phyloP scores from a whole-genome alignment of 1,284 basidiomycete species.

The Malassezia slooffiae region DNA sequence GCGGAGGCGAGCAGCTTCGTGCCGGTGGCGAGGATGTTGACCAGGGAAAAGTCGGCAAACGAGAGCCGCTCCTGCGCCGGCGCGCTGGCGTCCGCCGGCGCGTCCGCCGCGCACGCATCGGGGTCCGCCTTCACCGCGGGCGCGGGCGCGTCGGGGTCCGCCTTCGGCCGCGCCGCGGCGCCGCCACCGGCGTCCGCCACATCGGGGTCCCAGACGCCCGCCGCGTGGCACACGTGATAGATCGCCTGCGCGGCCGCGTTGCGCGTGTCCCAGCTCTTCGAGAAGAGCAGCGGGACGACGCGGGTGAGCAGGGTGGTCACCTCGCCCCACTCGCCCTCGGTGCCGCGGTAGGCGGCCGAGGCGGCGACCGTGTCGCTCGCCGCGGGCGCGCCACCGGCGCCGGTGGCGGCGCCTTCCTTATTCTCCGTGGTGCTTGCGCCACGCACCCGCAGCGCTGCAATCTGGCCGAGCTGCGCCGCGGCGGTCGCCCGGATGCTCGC shows the following conservation, averaged over 20 bases:
- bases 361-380: constrained; percentile 2
- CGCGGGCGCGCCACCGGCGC: constrained; percentile 8
- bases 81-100: constrained; percentile 5
- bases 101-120: constrained; percentile 1
- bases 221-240: constrained; percentile 70
- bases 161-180: neutral
- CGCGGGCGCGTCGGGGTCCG: constrained; percentile 14
- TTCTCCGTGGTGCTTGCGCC: constrained; percentile 22
- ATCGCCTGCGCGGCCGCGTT: constrained; percentile 71
- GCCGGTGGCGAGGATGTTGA: constrained; percentile 62
- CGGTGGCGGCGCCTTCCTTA: constrained; percentile 12
- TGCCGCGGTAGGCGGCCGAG: constrained; percentile 31
- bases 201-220: constrained; percentile 60
- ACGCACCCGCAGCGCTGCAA: constrained; percentile 56
- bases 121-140: constrained; percentile 21
- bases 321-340: constrained; percentile 63
- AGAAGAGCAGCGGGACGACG: constrained; percentile 77
- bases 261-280: constrained; percentile 74
- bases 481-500: constrained; percentile 73
- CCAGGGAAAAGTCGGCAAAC: constrained; percentile 53
- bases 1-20: constrained; percentile 71
- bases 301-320: constrained; percentile 47
- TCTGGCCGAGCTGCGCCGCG: constrained; percentile 79
- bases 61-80: constrained; percentile 4
- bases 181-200: neutral